These are phyloP conservation scores for Hsuehochloa calcarea DNA, from an alignment of 176 grass and related monocot genomes.

Conservation along the genomic window DNA sequence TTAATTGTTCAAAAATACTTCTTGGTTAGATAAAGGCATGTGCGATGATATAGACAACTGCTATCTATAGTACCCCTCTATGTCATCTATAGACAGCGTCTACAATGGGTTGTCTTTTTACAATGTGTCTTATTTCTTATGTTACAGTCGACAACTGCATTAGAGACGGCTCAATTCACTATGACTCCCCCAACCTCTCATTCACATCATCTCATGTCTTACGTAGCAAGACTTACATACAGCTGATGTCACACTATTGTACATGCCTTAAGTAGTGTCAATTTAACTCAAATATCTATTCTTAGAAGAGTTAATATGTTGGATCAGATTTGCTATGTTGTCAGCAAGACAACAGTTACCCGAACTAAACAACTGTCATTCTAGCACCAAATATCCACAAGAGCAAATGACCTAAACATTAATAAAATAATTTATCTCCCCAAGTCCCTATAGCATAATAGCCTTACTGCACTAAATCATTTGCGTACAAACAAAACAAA, in stretches of 20 bases:
- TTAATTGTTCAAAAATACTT: background rate
- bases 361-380: background rate
- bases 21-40: background rate
- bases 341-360: background rate
- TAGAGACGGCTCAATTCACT: no score
- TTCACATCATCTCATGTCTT: no score
- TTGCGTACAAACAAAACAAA: background rate
- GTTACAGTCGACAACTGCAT: no score
- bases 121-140: no score
- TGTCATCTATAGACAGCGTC: no score
- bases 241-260: no score
- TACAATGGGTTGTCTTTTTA: no score
- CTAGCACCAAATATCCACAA: background rate
- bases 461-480: background rate
- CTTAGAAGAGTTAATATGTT: background rate
- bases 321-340: background rate
- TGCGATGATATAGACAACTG: no score
- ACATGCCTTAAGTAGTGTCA: background rate
- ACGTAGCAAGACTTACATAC: no score
- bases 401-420: background rate
- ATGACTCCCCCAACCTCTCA: no score
- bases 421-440: background rate
- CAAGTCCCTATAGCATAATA: background rate
- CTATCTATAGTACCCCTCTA: no score
- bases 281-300: background rate